phyloP scores from a whole-genome alignment of 1,139 yeast genomes.

The Blastobotrys serpentis region DNA sequence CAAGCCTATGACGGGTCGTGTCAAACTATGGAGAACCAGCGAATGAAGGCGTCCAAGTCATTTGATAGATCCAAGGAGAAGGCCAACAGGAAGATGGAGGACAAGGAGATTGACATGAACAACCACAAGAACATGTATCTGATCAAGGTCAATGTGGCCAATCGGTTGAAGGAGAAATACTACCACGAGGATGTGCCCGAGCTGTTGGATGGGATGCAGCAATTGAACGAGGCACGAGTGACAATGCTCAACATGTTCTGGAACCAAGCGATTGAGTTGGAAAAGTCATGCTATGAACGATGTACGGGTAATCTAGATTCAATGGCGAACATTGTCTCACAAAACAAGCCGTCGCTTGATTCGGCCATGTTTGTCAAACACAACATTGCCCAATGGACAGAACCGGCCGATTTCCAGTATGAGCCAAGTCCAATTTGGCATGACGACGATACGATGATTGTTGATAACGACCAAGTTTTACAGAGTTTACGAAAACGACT shows the following conservation, averaged over 20 bases:
- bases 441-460: slow-evolving; percentile 80
- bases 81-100: slow-evolving; percentile 55
- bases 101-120: slow-evolving; percentile 79
- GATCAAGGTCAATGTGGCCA: slow-evolving; percentile 77
- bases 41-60: slow-evolving; percentile 63
- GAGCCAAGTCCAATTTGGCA: slow-evolving; percentile 96
- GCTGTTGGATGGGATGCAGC: slow-evolving; percentile 80
- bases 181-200: slow-evolving; percentile 94
- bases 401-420: slow-evolving; percentile 80
- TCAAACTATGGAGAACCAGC: slow-evolving; percentile 72
- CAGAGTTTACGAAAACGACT: slow-evolving; percentile 62
- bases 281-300: slow-evolving; percentile 55
- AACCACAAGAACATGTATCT: slow-evolving; percentile 79
- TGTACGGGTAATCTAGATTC: slow-evolving; percentile 53
- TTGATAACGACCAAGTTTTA: slow-evolving; percentile 60
- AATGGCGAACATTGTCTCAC: slow-evolving; percentile 59
- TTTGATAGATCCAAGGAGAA: slow-evolving; percentile 51
- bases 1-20: slow-evolving; percentile 76
- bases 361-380: slow-evolving; percentile 92
- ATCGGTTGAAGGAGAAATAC: slow-evolving; percentile 87
- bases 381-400: slow-evolving; percentile 72
- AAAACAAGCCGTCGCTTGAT: slow-evolving; percentile 74
- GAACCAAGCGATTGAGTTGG: slow-evolving; percentile 63
- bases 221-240: slow-evolving; percentile 77
- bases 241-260: slow-evolving; percentile 68